Conservation (phyloP, 306 rosid genomes). For the Delonix regia region DNA sequence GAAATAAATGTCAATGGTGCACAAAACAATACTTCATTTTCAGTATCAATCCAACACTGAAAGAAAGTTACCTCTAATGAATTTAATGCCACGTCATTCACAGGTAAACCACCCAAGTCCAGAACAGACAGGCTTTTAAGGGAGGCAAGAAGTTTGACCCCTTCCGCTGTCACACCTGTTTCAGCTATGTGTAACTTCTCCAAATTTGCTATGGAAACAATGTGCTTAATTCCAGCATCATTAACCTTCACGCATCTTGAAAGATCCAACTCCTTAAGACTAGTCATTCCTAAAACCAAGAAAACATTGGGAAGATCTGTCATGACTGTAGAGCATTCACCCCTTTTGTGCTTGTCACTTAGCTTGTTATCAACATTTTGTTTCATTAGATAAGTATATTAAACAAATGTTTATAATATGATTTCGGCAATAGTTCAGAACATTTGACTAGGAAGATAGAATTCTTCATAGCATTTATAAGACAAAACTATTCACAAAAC, state of each 20-base stretch:
- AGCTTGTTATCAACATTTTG: not conserved
- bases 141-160: constrained; percentile 68
- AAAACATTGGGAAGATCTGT: constrained; percentile 14
- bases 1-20: not conserved
- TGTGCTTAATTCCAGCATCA: constrained; percentile 72
- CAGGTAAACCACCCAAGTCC: constrained; percentile 90
- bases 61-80: constrained; percentile 63
- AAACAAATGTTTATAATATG: not conserved
- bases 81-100: constrained; percentile 63
- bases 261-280: constrained; percentile 71
- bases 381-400: not conserved
- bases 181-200: constrained; percentile 71
- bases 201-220: constrained; percentile 63
- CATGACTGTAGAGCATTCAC: not conserved
- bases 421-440: not conserved
- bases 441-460: not conserved
- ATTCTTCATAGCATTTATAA: not conserved
- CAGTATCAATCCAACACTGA: not conserved
- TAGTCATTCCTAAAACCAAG: constrained; percentile 60
- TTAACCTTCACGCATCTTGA: constrained; percentile 77
- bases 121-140: constrained; percentile 64
- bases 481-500: constrained; percentile 37
- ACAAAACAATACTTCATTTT: not conserved
- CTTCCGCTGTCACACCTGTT: constrained; percentile 67
- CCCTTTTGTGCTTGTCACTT: not conserved